phyloP scores from a whole-genome alignment of 1,139 yeast genomes.

The Eremothecium cymbalariae region DNA sequence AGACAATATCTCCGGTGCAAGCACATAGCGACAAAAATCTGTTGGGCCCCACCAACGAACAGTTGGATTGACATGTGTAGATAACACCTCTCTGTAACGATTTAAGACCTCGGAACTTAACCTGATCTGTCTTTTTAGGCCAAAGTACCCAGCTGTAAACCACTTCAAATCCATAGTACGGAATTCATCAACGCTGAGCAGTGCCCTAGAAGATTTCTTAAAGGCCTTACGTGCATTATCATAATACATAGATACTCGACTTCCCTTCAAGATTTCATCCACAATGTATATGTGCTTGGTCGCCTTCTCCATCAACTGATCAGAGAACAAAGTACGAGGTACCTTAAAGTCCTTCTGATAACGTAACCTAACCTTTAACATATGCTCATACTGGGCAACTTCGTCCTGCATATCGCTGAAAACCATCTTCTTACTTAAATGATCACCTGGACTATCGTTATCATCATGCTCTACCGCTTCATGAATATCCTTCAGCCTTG shows the following conservation, averaged over 20 bases:
- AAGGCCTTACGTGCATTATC: constrained; percentile 39
- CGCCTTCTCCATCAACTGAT: constrained; percentile 29
- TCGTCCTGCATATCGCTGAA: constrained; percentile 2
- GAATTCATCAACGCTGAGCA: constrained; percentile 43
- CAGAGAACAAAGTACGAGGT: constrained; percentile 19
- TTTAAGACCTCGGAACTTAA: constrained; percentile 38
- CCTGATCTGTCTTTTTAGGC: constrained; percentile 46
- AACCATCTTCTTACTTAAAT: constrained; percentile 1
- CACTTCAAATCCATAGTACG: constrained; percentile 40
- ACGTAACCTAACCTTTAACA: constrained; percentile 5
- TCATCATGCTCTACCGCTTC: constrained; percentile 1
- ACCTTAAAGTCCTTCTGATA: constrained; percentile 11
- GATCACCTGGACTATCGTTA: not conserved
- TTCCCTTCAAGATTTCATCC: constrained; percentile 40
- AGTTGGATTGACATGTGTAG: constrained; percentile 35
- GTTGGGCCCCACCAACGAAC: constrained; percentile 53
- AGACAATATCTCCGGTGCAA: constrained; percentile 56
- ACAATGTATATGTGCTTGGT: constrained; percentile 33
- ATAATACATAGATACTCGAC: constrained; percentile 42
- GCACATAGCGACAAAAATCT: constrained; percentile 48
- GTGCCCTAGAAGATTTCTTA: constrained; percentile 35
- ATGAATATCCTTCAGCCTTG: constrained; percentile 2
- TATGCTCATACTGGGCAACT: constrained; percentile 1
- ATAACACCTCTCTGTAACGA: constrained; percentile 30
- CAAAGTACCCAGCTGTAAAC: constrained; percentile 57